phyloP scores from a whole-genome alignment of 164 flowering plant species.

The Nymphaea thermarum region DNA sequence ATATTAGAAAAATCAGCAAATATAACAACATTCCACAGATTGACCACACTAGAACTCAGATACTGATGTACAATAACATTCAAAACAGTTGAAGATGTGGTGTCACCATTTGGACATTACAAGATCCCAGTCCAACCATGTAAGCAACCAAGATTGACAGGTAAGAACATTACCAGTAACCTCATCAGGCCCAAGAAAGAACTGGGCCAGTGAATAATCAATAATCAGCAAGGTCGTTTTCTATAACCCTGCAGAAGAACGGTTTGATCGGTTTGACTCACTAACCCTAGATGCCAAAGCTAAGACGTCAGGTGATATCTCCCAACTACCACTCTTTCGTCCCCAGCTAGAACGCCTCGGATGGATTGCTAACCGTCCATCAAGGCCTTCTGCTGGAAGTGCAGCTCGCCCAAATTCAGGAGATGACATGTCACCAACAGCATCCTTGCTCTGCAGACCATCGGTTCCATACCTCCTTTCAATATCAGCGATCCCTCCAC shows the following conservation, averaged over 20 bases:
- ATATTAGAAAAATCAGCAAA: too few relatives aligned
- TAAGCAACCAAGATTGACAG: too few relatives aligned
- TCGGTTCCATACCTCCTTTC: slow-evolving; percentile 38
- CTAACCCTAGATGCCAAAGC: too few relatives aligned
- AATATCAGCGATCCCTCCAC: slow-evolving; percentile 30
- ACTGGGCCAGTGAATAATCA: background rate
- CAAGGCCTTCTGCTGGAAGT: slow-evolving; percentile 34
- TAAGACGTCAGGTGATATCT: slow-evolving; percentile 78
- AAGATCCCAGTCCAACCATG: background rate
- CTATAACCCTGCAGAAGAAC: background rate
- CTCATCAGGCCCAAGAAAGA: background rate
- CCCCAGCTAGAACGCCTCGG: slow-evolving; percentile 88
- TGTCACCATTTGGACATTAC: background rate
- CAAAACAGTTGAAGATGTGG: too few relatives aligned
- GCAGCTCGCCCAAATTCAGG: slow-evolving; percentile 43
- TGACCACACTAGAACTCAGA: too few relatives aligned
- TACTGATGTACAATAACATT: too few relatives aligned
- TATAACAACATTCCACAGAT: too few relatives aligned
- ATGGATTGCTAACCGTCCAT: slow-evolving; percentile 47
- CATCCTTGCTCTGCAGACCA: slow-evolving; percentile 39
- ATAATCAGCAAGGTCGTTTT: background rate
- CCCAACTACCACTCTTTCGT: slow-evolving; percentile 92
- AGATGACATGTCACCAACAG: slow-evolving; percentile 33
- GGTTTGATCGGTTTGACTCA: too few relatives aligned
- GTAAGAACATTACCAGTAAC: background rate